Conservation (phyloP, 2,329 filamentous ascomycete genomes). For the Trichoderma atrobrunneum region DNA sequence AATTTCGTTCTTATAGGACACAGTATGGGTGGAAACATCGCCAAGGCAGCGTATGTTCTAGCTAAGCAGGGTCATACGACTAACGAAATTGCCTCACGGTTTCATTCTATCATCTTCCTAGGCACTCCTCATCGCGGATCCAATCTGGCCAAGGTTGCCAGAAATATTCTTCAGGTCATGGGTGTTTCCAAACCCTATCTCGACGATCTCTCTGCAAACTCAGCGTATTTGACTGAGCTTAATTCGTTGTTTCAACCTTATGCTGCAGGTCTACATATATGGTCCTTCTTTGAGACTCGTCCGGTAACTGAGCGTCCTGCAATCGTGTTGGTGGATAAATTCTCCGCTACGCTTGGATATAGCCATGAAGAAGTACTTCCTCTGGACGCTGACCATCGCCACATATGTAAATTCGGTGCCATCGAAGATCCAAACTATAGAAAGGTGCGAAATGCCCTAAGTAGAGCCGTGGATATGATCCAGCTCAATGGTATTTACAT, state of each 20-base stretch:
- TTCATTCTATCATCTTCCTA: constrained; percentile 15
- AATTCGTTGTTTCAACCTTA: background rate
- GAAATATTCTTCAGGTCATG: background rate
- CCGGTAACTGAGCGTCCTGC: background rate
- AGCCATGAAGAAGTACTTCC: background rate
- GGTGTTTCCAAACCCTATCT: background rate
- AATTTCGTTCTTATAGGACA: constrained; percentile 8
- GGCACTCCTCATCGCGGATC: constrained; percentile 15
- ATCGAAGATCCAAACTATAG: background rate
- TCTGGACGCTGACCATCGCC: background rate
- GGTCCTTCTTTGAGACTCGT: constrained; percentile 12
- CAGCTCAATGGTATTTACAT: background rate
- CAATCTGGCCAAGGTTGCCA: background rate
- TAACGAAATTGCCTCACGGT: background rate
- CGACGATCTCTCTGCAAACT: background rate
- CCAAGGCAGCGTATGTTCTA: constrained; percentile 14
- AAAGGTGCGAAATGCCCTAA: background rate
- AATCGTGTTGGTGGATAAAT: background rate
- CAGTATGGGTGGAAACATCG: constrained; percentile 15
- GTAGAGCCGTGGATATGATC: background rate
- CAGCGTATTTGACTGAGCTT: background rate
- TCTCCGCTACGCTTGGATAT: background rate
- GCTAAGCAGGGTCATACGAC: background rate
- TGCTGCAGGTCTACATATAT: background rate
- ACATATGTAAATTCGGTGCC: background rate